Evolutionary conservation across 352 stramenopile species (phyloP).

Genomic region (Phytophthora sp.): DNA sequence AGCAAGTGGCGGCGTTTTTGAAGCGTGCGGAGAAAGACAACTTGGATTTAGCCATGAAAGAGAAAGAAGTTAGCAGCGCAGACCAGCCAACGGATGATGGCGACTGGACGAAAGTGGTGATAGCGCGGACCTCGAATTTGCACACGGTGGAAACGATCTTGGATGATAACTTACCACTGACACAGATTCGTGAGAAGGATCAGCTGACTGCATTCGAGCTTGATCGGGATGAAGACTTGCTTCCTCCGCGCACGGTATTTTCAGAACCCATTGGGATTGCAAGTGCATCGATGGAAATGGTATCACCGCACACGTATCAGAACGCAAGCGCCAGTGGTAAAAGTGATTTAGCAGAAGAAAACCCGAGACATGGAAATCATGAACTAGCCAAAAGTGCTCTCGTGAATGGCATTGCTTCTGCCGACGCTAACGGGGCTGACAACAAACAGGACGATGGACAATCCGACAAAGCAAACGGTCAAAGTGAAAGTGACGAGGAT

Average conservation of each 20-base stretch:
- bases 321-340: neutral
- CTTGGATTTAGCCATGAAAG: neutral
- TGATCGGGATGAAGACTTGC: conserved; percentile 42
- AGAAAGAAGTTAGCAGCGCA: conserved; percentile 4
- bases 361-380: neutral
- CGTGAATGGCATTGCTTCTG: neutral
- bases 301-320: neutral
- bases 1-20: conserved; percentile 59
- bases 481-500: conserved; percentile 25
- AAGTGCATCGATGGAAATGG: neutral
- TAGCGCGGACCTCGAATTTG: conserved; percentile 61
- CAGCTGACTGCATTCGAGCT: conserved; percentile 77
- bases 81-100: conserved; percentile 4
- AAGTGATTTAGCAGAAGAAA: neutral
- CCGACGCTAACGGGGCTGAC: neutral
- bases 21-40: conserved; percentile 25
- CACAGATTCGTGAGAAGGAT: conserved; percentile 81
- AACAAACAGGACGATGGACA: neutral
- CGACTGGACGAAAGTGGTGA: conserved; percentile 47
- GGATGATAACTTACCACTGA: conserved; percentile 64
- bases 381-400: conserved; percentile 2
- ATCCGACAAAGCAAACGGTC: neutral
- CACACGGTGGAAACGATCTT: conserved; percentile 74
- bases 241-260: conserved; percentile 15
- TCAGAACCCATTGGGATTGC: neutral